phyloP scores from a whole-genome alignment of 257 asterid genomes.

The Coffea canephora region DNA sequence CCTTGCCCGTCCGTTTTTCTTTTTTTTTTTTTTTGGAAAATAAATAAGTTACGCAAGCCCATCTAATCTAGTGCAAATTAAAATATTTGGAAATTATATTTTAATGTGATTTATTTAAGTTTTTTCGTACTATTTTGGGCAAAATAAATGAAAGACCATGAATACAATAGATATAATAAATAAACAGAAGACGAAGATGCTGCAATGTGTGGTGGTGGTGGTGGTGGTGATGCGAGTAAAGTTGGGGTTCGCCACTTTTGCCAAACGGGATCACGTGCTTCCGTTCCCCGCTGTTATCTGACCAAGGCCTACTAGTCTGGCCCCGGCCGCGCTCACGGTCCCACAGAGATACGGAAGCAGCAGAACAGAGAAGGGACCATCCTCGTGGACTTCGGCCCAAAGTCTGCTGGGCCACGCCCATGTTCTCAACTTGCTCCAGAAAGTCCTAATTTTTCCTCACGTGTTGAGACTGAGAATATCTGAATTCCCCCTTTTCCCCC shows the following conservation, averaged over 20 bases:
- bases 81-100: no score
- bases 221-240: background rate
- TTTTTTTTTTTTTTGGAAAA: background rate
- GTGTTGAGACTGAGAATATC: background rate
- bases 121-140: background rate
- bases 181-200: no score
- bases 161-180: no score
- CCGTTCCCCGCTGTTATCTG: background rate
- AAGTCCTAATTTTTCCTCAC: slow-evolving; percentile 1
- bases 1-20: background rate
- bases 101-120: background rate
- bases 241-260: background rate
- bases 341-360: background rate
- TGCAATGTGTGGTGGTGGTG: background rate
- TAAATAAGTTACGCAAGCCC: no score
- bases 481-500: no score
- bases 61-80: no score
- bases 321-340: background rate
- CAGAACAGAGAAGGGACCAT: background rate
- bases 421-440: background rate
- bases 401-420: background rate
- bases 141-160: background rate
- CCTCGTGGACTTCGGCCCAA: slow-evolving; percentile 14
- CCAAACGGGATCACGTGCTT: slow-evolving; percentile 15
- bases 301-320: background rate